phyloP scores from a whole-genome alignment of 2,329 filamentous ascomycete species.

The Aureobasidium pullulans region DNA sequence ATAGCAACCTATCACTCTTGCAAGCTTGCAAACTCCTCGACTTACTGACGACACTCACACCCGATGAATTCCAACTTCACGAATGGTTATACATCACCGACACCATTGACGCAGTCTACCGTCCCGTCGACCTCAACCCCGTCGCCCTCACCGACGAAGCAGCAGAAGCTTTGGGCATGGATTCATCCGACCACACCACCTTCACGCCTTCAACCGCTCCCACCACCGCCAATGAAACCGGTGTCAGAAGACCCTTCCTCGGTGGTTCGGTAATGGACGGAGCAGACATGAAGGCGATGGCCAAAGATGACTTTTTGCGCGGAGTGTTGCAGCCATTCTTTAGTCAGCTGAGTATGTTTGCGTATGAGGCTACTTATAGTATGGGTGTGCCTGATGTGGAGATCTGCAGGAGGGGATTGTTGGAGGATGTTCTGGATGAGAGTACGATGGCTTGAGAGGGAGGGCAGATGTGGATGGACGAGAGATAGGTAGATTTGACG shows the following conservation, averaged over 20 bases:
- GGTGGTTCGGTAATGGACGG: constrained; percentile 51
- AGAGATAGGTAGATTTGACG: too few relatives aligned
- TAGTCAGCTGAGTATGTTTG: constrained; percentile 81
- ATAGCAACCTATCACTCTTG: constrained; percentile 67
- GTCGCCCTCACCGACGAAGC: constrained; percentile 78
- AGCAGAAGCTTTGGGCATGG: constrained; percentile 61
- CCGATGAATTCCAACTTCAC: constrained; percentile 95
- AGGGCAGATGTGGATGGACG: background rate
- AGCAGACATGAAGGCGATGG: constrained; percentile 45
- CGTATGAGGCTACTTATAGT: constrained; percentile 87
- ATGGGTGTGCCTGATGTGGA: constrained; percentile 65
- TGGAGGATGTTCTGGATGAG: constrained; percentile 29
- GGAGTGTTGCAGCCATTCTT: constrained; percentile 83
- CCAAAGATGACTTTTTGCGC: constrained; percentile 58
- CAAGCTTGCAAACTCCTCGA: constrained; percentile 95
- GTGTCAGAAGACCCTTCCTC: constrained; percentile 34
- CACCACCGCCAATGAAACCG: background rate
- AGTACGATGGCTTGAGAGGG: constrained; percentile 39
- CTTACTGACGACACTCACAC: constrained; percentile 73
- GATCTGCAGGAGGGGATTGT: constrained; percentile 40
- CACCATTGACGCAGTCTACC: constrained; percentile 91
- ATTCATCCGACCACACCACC: constrained; percentile 24
- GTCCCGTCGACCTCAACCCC: constrained; percentile 60
- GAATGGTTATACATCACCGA: constrained; percentile 98
- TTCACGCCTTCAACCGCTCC: constrained; percentile 2